Percentiles rank a stretch among this genome's conserved stretches.
Conservation (phyloP, 75 land plant genomes). For the Sequoiadendron giganteum region DNA sequence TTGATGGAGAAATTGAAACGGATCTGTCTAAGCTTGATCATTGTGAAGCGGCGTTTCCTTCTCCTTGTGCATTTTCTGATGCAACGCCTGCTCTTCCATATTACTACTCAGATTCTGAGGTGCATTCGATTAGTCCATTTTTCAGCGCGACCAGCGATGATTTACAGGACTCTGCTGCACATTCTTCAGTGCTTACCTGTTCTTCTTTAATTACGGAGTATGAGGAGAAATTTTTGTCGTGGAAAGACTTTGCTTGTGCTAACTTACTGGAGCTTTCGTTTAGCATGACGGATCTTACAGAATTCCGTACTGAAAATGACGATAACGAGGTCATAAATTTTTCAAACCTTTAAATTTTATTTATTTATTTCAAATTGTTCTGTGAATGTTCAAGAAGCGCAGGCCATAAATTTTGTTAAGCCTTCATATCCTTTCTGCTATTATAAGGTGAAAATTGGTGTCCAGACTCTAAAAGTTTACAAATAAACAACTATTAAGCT, state of each 20-base stretch:
- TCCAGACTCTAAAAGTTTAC: not conserved
- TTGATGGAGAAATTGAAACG: conserved; percentile 1
- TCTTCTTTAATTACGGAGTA: not conserved
- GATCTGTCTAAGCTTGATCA: not conserved
- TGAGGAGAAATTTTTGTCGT: not conserved
- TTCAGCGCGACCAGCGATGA: not conserved
- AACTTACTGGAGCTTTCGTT: not conserved
- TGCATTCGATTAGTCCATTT: not conserved
- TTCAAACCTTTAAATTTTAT: not conserved
- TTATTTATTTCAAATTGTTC: not conserved
- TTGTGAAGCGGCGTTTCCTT: not conserved
- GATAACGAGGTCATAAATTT: not conserved
- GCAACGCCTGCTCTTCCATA: not conserved
- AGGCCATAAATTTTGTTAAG: not conserved
- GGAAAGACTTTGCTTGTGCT: conserved; percentile 1
- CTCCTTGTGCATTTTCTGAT: not conserved
- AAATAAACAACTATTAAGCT: not conserved
- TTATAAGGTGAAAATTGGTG: not conserved
- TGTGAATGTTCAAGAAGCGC: not conserved
- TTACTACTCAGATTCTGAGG: not conserved
- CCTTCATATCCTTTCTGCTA: not conserved
- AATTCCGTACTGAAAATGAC: not conserved
- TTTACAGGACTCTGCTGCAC: not conserved
- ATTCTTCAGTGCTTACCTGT: not conserved
- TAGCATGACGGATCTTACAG: not conserved